Conservation (phyloP, 2,329 filamentous ascomycete species). For the Albophoma yamanashiensis region DNA sequence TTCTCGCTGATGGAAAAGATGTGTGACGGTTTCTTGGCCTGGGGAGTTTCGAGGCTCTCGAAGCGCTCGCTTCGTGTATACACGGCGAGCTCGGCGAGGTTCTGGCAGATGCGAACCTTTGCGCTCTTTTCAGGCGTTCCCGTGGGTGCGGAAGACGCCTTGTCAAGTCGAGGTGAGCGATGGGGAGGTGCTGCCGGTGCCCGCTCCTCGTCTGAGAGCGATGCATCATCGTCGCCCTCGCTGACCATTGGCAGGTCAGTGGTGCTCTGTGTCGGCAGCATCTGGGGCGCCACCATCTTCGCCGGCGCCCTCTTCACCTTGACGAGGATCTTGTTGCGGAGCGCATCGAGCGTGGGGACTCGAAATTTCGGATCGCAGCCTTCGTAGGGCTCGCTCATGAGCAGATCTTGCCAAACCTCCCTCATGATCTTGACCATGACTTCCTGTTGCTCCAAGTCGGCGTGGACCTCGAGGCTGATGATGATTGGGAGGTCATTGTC, state of each 20-base stretch:
- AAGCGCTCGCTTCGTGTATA: constrained; percentile 85
- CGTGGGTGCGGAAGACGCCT: not conserved
- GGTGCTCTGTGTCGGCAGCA: constrained; percentile 15
- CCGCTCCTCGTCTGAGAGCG: constrained; percentile 33
- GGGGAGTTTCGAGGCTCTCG: constrained; percentile 56
- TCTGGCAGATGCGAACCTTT: constrained; percentile 55
- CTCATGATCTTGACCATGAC: constrained; percentile 92
- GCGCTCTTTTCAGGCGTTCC: constrained; percentile 15
- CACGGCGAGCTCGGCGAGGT: constrained; percentile 64
- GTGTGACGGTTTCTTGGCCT: constrained; percentile 47
- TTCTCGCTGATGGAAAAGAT: constrained; percentile 88
- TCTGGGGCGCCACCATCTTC: constrained; percentile 15
- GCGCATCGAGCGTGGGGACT: constrained; percentile 59
- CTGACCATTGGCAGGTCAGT: not conserved
- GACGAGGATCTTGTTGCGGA: constrained; percentile 72
- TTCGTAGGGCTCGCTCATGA: constrained; percentile 51
- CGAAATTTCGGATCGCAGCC: constrained; percentile 39
- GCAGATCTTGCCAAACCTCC: constrained; percentile 67
- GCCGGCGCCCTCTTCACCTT: constrained; percentile 59
- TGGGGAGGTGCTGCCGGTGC: constrained; percentile 4
- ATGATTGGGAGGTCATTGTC: constrained; percentile 73
- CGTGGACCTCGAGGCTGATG: constrained; percentile 86
- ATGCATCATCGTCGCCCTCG: constrained; percentile 25
- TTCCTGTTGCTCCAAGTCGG: constrained; percentile 71
- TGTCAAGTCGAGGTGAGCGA: not conserved